Evolutionary conservation across 768 basidiomycete species (phyloP).

Genomic region (Hygrophorus pudorinus): DNA sequence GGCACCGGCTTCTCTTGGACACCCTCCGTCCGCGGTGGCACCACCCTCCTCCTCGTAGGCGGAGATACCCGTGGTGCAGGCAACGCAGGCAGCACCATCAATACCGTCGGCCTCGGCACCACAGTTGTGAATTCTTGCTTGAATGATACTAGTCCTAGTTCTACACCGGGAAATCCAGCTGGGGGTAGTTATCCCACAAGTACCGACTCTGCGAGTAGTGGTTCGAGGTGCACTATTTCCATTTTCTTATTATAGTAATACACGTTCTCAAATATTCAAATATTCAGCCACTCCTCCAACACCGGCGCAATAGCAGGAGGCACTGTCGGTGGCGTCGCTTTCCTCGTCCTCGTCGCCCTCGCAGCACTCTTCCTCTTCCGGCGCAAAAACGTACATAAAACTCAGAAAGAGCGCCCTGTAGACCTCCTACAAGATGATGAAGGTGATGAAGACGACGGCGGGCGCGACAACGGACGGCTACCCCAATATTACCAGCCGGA

Average conservation of each 20-base stretch:
- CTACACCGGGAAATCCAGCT: conserved; percentile 67
- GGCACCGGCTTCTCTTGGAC: conserved; percentile 67
- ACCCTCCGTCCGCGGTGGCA: conserved; percentile 52
- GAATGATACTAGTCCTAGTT: conserved; percentile 53
- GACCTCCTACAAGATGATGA: conserved; percentile 62
- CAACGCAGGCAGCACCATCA: conserved; percentile 51
- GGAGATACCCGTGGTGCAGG: conserved; percentile 62
- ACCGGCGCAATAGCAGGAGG: conserved; percentile 24
- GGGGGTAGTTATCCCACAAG: conserved; percentile 63
- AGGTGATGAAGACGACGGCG: conserved; percentile 23
- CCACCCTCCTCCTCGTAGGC: conserved; percentile 54
- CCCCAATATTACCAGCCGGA: conserved; percentile 70
- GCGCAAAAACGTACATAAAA: conserved; percentile 25
- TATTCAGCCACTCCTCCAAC: neutral
- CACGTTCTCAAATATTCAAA: too few relatives aligned
- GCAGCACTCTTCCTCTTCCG: conserved; percentile 38
- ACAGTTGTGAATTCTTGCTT: conserved; percentile 46
- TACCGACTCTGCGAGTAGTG: conserved; percentile 25
- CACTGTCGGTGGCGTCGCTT: conserved; percentile 47
- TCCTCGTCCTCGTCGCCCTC: conserved; percentile 44
- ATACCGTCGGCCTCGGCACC: conserved; percentile 43
- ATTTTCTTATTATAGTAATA: neutral
- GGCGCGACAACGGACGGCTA: conserved; percentile 31
- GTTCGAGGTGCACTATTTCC: conserved; percentile 7
- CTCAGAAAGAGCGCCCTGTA: conserved; percentile 47